phyloP scores from a whole-genome alignment of 805 yeast species.

The Candida ovalis region DNA sequence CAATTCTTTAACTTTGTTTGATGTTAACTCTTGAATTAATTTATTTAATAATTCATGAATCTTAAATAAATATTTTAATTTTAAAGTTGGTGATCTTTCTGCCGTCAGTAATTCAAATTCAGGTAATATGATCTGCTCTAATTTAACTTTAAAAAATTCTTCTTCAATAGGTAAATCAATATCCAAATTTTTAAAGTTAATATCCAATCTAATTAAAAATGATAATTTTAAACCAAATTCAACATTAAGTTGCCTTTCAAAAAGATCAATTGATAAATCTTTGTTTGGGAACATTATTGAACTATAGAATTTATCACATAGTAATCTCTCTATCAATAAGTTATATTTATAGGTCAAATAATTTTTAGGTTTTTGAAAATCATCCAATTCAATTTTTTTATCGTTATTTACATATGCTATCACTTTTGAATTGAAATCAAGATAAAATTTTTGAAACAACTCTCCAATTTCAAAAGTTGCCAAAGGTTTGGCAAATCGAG shows the following conservation, averaged over 20 bases:
- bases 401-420: slow-evolving; percentile 17
- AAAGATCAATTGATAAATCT: slow-evolving; percentile 27
- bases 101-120: slow-evolving; percentile 31
- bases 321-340: slow-evolving; percentile 27
- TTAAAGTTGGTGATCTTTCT: slow-evolving; percentile 33
- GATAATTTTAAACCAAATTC: slow-evolving; percentile 27
- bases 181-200: slow-evolving; percentile 27
- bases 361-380: slow-evolving; percentile 14
- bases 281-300: slow-evolving; percentile 33
- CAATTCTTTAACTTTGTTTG: slow-evolving; percentile 5
- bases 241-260: slow-evolving; percentile 24
- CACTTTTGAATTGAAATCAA: slow-evolving; percentile 23
- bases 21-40: slow-evolving; percentile 20
- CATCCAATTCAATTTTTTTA: slow-evolving; percentile 22
- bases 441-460: slow-evolving; percentile 32
- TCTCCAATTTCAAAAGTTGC: slow-evolving; percentile 33
- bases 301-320: slow-evolving; percentile 32
- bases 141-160: slow-evolving; percentile 15
- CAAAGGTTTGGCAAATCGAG: slow-evolving; percentile 33
- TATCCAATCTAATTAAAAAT: slow-evolving; percentile 21
- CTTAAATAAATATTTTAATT: slow-evolving; percentile 28
- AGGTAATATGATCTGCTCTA: slow-evolving; percentile 26
- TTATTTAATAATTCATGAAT: slow-evolving; percentile 29
- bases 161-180: slow-evolving; percentile 28
- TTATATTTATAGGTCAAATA: slow-evolving; percentile 24